phyloP scores from a whole-genome alignment of 352 stramenopile species.

The Phytopythium kandeliae region DNA sequence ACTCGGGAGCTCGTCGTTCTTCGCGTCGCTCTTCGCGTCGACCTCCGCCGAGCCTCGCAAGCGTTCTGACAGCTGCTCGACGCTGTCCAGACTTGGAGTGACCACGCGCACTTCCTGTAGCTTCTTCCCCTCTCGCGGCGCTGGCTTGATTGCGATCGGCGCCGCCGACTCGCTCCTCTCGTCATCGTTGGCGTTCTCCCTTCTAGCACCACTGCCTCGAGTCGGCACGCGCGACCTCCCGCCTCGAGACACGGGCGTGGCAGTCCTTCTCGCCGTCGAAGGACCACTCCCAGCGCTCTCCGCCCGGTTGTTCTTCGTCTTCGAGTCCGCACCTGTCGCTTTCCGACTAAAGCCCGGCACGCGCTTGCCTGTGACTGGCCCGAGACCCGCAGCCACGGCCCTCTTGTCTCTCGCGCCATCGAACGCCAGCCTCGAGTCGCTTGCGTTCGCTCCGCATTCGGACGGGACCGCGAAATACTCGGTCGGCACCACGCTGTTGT shows the following conservation, averaged over 20 bases:
- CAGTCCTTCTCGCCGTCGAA: neutral
- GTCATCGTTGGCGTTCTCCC: neutral
- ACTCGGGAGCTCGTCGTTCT: no score
- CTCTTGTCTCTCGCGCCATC: neutral
- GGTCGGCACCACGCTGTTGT: slow-evolving; percentile 26
- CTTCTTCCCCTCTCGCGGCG: neutral
- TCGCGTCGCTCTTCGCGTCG: no score
- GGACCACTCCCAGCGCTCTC: neutral
- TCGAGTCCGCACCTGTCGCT: neutral
- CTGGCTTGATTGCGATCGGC: neutral
- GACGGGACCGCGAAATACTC: slow-evolving; percentile 36
- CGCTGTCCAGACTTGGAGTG: neutral
- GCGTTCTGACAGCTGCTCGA: neutral
- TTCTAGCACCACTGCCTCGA: neutral
- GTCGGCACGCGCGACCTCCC: neutral
- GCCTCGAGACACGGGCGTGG: neutral
- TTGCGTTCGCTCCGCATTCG: neutral
- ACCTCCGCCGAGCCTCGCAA: no score
- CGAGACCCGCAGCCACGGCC: neutral
- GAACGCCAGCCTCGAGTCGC: neutral
- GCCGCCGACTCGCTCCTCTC: neutral
- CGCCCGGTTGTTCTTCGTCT: neutral
- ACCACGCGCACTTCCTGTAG: neutral
- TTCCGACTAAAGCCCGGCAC: neutral
- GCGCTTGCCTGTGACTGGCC: neutral